Percentiles rank a stretch among this genome's conserved stretches.
phyloP scores from a whole-genome alignment of 495 filamentous ascomycete genomes.

The Parathielavia appendiculata region DNA sequence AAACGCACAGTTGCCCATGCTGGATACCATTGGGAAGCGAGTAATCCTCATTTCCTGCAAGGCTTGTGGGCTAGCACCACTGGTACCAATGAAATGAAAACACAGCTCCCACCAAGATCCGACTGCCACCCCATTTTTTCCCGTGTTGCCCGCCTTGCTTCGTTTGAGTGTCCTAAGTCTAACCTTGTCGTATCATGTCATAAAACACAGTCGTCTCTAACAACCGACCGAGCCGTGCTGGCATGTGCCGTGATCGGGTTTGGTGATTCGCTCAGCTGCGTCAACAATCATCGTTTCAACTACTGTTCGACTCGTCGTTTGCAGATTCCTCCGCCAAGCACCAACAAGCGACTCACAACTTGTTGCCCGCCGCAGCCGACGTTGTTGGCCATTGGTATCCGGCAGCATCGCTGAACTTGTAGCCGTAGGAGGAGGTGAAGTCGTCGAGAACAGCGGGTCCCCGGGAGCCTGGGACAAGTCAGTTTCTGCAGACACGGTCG shows the following conservation, averaged over 20 bases:
- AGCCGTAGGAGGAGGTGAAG: conserved; percentile 95
- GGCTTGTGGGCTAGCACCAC: background rate
- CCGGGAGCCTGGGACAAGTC: conserved; percentile 66
- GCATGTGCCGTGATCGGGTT: conserved; percentile 6
- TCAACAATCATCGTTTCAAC: conserved; percentile 21
- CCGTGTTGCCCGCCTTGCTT: background rate
- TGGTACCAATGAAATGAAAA: background rate
- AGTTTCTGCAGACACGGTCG: conserved; percentile 3
- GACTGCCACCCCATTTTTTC: background rate
- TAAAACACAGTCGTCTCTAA: conserved; percentile 7
- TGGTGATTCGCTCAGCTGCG: conserved; percentile 21
- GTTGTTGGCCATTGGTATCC: conserved; percentile 92
- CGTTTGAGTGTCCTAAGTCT: conserved; percentile 6
- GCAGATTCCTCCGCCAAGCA: background rate
- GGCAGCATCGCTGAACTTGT: conserved; percentile 96
- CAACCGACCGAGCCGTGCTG: conserved; percentile 2
- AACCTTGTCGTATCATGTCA: conserved; percentile 9
- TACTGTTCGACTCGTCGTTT: conserved; percentile 13
- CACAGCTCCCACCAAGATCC: background rate
- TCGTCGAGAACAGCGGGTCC: conserved; percentile 95
- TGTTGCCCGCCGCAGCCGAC: conserved; percentile 53
- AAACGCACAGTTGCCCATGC: background rate
- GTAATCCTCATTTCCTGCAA: background rate
- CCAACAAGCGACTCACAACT: conserved; percentile 53
- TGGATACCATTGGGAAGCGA: background rate